These are phyloP conservation scores for Celoporthe dispersa DNA, from an alignment of 2,329 filamentous ascomycete genomes.

Conservation along the genomic window DNA sequence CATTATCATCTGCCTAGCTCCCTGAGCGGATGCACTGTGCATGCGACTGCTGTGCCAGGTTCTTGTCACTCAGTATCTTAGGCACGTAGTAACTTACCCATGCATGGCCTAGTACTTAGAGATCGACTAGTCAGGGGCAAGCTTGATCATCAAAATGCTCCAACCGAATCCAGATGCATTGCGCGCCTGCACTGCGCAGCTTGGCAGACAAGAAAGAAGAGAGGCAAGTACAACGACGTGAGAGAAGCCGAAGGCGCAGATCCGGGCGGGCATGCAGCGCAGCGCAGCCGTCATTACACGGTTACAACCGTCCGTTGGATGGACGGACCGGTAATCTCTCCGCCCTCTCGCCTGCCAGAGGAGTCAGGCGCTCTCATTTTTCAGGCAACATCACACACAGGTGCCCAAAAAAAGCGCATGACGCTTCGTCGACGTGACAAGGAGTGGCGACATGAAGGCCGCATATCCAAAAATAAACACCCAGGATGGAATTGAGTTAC, in stretches of 20 bases:
- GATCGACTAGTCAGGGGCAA: neutral
- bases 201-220: neutral
- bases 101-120: neutral
- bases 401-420: neutral
- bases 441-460: neutral
- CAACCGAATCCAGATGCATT: neutral
- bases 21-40: neutral
- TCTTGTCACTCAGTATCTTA: neutral
- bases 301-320: neutral
- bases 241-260: neutral
- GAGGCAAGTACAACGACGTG: neutral
- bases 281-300: neutral
- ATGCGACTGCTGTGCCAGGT: too few relatives aligned
- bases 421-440: neutral
- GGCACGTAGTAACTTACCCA: neutral
- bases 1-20: neutral
- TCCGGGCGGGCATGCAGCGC: neutral
- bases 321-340: neutral
- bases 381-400: neutral
- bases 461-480: neutral
- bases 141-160: neutral
- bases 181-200: neutral
- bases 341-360: neutral
- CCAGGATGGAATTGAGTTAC: neutral
- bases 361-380: neutral